Percentiles rank a stretch among this genome's conserved stretches.
Conservation (phyloP, 495 filamentous ascomycete species). For the Penicillium robsamsonii region DNA sequence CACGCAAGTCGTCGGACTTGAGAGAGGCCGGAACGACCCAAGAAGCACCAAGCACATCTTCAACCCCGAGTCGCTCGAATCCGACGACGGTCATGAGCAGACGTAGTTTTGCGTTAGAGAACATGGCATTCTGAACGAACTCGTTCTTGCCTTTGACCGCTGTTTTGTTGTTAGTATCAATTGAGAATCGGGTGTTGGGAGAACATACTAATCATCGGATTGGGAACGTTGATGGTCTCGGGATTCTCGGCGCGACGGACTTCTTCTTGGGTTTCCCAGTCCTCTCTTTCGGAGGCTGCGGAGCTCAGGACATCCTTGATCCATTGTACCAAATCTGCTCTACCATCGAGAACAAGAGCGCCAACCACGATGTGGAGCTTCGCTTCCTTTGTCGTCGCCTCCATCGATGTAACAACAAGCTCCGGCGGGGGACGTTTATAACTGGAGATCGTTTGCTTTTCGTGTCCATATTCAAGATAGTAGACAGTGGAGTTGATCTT, state of each 20-base stretch:
- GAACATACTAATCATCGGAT: conserved; percentile 44
- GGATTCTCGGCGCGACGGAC: conserved; percentile 50
- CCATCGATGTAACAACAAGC: conserved; percentile 68
- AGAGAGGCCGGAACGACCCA: conserved; percentile 77
- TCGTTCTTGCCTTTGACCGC: conserved; percentile 69
- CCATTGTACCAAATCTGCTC: conserved; percentile 76
- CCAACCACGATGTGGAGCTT: conserved; percentile 78
- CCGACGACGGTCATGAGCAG: conserved; percentile 78
- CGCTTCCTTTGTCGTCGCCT: conserved; percentile 59
- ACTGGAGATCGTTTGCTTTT: conserved; percentile 66
- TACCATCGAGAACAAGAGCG: conserved; percentile 72
- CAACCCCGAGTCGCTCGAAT: conserved; percentile 62
- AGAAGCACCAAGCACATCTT: conserved; percentile 68
- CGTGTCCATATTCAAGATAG: conserved; percentile 87
- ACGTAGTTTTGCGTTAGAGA: conserved; percentile 85
- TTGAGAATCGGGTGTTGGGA: not conserved
- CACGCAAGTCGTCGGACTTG: conserved; percentile 59
- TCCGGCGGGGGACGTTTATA: conserved; percentile 63
- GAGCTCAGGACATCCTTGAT: conserved; percentile 65
- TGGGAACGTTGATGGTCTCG: conserved; percentile 36
- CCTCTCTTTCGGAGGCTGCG: conserved; percentile 69
- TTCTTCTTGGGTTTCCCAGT: conserved; percentile 72
- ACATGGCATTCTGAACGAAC: conserved; percentile 67
- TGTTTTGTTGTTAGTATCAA: conserved; percentile 27
- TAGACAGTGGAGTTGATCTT: conserved; percentile 81